Conservation (phyloP, 139 green algal genomes). For the Marvania coccoides region DNA sequence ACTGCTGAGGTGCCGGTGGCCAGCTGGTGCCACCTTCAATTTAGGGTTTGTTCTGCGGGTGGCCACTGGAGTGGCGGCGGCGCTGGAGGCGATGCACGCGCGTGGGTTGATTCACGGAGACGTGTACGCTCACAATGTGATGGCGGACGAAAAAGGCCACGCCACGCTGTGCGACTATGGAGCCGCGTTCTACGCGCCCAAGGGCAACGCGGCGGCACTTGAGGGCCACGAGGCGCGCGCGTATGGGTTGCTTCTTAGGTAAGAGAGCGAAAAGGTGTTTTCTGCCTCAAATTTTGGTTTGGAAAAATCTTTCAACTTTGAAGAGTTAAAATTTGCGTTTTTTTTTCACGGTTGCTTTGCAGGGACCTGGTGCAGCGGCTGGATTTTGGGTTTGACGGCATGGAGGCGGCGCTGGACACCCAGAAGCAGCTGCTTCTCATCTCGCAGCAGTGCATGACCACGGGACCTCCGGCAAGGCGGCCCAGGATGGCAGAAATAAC, state of each 20-base stretch:
- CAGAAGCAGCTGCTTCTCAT: conserved; percentile 21
- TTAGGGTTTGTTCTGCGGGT: conserved; percentile 30
- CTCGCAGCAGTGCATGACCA: conserved; percentile 7
- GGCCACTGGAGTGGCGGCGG: conserved; percentile 14
- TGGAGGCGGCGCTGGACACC: conserved; percentile 15
- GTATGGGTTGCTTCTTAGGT: conserved; percentile 68
- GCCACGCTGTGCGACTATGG: conserved; percentile 69
- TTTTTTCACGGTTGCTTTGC: too few species aligned
- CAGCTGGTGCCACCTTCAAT: conserved; percentile 14
- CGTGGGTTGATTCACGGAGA: conserved; percentile 59
- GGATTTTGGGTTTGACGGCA: conserved; percentile 21
- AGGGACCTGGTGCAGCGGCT: conserved; percentile 21
- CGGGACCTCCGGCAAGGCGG: background rate
- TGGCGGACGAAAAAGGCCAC: conserved; percentile 31
- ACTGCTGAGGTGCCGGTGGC: conserved; percentile 56
- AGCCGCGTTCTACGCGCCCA: conserved; percentile 70
- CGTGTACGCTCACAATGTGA: conserved; percentile 78
- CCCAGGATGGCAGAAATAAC: conserved; percentile 1
- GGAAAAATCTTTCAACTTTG: too few species aligned
- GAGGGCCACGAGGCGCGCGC: conserved; percentile 70
- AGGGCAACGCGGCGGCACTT: conserved; percentile 1
- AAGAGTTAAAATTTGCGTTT: too few species aligned
- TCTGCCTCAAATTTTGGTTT: too few species aligned
- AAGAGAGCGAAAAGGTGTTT: too few species aligned
- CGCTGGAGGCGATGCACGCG: conserved; percentile 30